phyloP scores from a whole-genome alignment of 2,329 filamentous ascomycete genomes.

The Fusarium nelsonii region DNA sequence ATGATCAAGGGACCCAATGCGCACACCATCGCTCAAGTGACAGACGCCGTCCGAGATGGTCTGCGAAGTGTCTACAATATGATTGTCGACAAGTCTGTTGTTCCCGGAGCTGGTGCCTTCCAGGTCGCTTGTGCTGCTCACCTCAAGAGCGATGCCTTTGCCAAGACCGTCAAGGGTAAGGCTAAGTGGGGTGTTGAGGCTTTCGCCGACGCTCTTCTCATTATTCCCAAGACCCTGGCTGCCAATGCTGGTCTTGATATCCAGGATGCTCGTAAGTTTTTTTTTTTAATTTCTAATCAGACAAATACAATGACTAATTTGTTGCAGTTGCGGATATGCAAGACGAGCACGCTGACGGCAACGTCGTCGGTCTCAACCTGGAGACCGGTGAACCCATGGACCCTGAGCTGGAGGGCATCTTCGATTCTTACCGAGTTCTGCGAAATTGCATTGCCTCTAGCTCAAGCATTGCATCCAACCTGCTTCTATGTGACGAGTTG shows the following conservation, averaged over 20 bases:
- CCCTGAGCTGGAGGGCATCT: slow-evolving; percentile 90
- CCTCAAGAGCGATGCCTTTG: slow-evolving; percentile 86
- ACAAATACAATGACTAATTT: slow-evolving; percentile 34
- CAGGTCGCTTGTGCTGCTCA: slow-evolving; percentile 93
- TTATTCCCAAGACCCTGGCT: slow-evolving; percentile 97
- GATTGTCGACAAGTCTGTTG: slow-evolving; percentile 97
- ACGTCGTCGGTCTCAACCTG: slow-evolving; percentile 87
- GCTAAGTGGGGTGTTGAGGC: slow-evolving; percentile 95
- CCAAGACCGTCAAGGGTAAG: slow-evolving; percentile 95
- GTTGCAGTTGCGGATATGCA: slow-evolving; percentile 82
- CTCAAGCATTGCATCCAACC: slow-evolving; percentile 93
- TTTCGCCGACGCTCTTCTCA: slow-evolving; percentile 92
- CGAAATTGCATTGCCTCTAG: slow-evolving; percentile 94
- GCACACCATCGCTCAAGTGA: slow-evolving; percentile 97
- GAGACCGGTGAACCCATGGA: slow-evolving; percentile 94
- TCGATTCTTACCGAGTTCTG: slow-evolving; percentile 94
- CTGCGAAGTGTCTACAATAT: slow-evolving; percentile 98
- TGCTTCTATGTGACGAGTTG: slow-evolving; percentile 95
- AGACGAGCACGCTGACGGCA: slow-evolving; percentile 86
- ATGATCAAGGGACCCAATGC: slow-evolving; percentile 98
- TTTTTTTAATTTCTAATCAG: background rate
- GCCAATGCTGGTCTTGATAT: slow-evolving; percentile 97
- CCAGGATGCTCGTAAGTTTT: slow-evolving; percentile 86
- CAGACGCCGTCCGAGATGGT: slow-evolving; percentile 94
- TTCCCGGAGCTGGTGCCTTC: slow-evolving; percentile 94